These are phyloP conservation scores for Aspergillus quadricinctus DNA, from an alignment of 2,329 filamentous ascomycete genomes.

Conservation along the genomic window DNA sequence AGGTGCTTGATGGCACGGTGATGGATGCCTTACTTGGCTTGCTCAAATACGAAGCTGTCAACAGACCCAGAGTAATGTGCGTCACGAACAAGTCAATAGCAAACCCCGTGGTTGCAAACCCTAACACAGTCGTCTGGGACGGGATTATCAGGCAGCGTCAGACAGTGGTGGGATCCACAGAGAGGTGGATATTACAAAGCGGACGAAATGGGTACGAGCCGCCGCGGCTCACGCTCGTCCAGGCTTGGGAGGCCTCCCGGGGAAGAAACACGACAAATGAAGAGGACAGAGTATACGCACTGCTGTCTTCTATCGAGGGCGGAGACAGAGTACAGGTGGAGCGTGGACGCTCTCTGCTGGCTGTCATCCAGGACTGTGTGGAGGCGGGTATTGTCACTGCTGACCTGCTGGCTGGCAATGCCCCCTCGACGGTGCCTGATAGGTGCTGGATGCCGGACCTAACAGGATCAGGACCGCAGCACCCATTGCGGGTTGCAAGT, in stretches of 20 bases:
- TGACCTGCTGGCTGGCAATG: background rate
- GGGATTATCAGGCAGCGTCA: background rate
- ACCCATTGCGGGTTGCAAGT: background rate
- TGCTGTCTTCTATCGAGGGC: background rate
- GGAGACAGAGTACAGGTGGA: background rate
- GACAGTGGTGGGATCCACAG: background rate
- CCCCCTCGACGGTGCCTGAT: background rate
- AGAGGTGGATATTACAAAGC: background rate
- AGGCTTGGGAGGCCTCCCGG: background rate
- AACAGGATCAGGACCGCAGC: background rate
- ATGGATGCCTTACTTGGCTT: background rate
- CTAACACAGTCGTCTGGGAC: background rate
- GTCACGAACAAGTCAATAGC: background rate
- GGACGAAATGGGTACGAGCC: background rate
- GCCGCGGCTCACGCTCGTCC: background rate
- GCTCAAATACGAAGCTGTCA: background rate
- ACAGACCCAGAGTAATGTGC: background rate
- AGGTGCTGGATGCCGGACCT: background rate
- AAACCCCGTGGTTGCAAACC: background rate
- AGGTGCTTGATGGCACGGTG: background rate
- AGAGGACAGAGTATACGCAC: background rate
- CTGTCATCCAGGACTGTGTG: background rate
- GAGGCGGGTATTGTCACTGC: background rate
- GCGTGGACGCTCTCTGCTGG: background rate
- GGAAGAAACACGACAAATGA: background rate